A percentile compares a stretch with the other conserved stretches of the same genome.
Conservation (phyloP, 495 filamentous ascomycete species). For the Aspergillus olivimuriae region DNA sequence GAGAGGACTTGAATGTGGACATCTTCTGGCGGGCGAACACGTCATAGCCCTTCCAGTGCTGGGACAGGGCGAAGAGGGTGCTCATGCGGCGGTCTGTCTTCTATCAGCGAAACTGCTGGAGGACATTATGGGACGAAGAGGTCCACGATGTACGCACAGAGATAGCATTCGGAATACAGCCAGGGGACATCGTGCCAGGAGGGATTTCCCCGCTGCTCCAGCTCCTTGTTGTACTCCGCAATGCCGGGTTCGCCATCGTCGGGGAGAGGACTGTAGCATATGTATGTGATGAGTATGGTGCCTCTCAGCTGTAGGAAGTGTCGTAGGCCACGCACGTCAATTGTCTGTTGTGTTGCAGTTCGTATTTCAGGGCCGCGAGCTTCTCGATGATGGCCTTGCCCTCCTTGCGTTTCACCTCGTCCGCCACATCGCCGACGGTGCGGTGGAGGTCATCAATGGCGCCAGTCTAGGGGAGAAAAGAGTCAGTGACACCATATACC, state of each 20-base stretch:
- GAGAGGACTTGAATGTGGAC: conserved; percentile 86
- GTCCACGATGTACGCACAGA: conserved; percentile 62
- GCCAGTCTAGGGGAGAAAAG: conserved; percentile 59
- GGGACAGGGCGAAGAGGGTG: conserved; percentile 68
- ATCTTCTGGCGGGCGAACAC: conserved; percentile 89
- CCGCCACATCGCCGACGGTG: conserved; percentile 47
- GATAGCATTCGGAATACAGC: conserved; percentile 91
- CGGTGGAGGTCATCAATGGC: conserved; percentile 92
- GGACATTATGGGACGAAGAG: neutral
- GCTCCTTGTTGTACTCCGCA: conserved; percentile 75
- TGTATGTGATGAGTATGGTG: too few relatives aligned
- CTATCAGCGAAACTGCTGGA: conserved; percentile 19
- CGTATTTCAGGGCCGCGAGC: conserved; percentile 84
- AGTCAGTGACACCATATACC: conserved; percentile 7
- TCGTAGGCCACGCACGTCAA: conserved; percentile 55
- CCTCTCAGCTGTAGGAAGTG: too few relatives aligned
- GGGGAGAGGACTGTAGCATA: conserved; percentile 59
- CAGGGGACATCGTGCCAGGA: conserved; percentile 81
- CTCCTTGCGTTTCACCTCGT: conserved; percentile 60
- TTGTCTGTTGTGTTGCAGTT: conserved; percentile 82
- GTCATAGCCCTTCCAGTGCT: conserved; percentile 88
- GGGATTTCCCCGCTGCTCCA: conserved; percentile 65
- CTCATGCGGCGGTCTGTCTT: conserved; percentile 58
- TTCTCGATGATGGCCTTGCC: conserved; percentile 80
- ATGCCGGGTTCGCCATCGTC: conserved; percentile 81